These are phyloP conservation scores for Candida germanica DNA, from an alignment of 805 yeast genomes.

Conservation along the genomic window DNA sequence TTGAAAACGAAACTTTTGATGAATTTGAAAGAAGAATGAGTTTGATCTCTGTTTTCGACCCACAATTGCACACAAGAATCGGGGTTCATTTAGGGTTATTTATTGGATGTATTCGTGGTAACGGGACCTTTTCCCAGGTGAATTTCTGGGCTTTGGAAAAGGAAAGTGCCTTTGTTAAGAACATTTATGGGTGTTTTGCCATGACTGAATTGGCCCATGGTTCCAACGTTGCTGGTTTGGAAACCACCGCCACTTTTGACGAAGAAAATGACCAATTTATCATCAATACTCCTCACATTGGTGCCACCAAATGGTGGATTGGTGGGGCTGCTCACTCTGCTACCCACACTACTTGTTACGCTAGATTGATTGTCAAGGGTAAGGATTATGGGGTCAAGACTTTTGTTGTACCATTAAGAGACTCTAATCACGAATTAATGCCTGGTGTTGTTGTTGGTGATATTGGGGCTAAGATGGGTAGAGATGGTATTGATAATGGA, in stretches of 20 bases:
- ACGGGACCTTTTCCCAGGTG: conserved; percentile 82
- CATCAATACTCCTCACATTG: conserved; percentile 45
- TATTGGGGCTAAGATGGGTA: conserved; percentile 48
- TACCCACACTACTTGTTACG: conserved; percentile 41
- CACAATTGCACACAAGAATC: conserved; percentile 77
- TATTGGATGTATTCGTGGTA: conserved; percentile 76
- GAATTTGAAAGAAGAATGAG: conserved; percentile 60
- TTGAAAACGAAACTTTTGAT: conserved; percentile 49
- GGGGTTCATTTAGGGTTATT: conserved; percentile 90
- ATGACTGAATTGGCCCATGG: conserved; percentile 67
- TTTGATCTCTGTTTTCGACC: conserved; percentile 66
- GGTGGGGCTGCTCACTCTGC: conserved; percentile 50
- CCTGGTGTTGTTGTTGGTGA: conserved; percentile 46
- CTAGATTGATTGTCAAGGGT: conserved; percentile 43
- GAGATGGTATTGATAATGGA: conserved; percentile 48
- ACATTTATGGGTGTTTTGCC: conserved; percentile 61
- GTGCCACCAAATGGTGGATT: conserved; percentile 51
- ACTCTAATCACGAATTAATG: conserved; percentile 38
- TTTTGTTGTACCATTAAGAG: conserved; percentile 45
- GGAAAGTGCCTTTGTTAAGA: conserved; percentile 58
- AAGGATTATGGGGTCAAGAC: conserved; percentile 47
- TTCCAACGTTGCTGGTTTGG: conserved; percentile 57
- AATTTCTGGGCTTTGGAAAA: conserved; percentile 77
- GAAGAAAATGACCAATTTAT: conserved; percentile 38
- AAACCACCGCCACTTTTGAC: conserved; percentile 50